Base-by-base conservation (phyloP, 148 eudicot species). In the Vaccinium macrocarpon region DNA sequence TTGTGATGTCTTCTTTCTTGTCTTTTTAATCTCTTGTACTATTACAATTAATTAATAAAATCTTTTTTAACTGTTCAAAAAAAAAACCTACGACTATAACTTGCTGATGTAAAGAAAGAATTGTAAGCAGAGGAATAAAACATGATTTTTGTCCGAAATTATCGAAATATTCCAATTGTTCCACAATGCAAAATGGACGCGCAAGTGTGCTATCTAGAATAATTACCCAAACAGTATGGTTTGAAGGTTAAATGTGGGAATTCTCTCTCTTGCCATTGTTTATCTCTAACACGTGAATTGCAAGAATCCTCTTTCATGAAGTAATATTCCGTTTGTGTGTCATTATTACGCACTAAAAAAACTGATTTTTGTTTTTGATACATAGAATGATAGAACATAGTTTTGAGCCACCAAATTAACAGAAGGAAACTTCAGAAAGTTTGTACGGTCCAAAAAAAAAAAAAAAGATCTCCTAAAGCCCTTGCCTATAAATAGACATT, bases 171-270 rank as follows among this genome's bases (percentile, higher is more conserved):
- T 72, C 49, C 23, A 72, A 38, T 72, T 72, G 7, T 72, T 72
- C 76, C 23, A 15, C 7, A 32, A 6, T 72, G 76, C 76, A 18
- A 72, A 32, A 38, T 72, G 76, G 21, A 32, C n/a, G 38, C n/a
- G 38, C 76, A 72, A 72, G 49, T 72, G 76, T 72, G 76, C 76
- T 38, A 32, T 32, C 49, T 14, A 16, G 76, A 72, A 72, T 72
- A 72, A 72, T 72, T 14, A 72, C 76, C 49, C 11, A 72, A 72
- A 68, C 13, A 14, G 48, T 72, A 35, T 6, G 9, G 2, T 72
- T 72, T 72, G 10, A 66, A 25, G 15, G 72, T 27, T 23, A 61
- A n/a, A n/a, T 61, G 66, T 61, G 27, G 25, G 68, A 19, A 21
- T 21, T 61, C 68, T 21, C 68, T 61, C 68, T 61, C 68, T 6